A percentile compares a stretch with the other conserved stretches of the same genome.
Conservation (phyloP, 768 basidiomycete genomes). For the Mycena rebaudengoi region DNA sequence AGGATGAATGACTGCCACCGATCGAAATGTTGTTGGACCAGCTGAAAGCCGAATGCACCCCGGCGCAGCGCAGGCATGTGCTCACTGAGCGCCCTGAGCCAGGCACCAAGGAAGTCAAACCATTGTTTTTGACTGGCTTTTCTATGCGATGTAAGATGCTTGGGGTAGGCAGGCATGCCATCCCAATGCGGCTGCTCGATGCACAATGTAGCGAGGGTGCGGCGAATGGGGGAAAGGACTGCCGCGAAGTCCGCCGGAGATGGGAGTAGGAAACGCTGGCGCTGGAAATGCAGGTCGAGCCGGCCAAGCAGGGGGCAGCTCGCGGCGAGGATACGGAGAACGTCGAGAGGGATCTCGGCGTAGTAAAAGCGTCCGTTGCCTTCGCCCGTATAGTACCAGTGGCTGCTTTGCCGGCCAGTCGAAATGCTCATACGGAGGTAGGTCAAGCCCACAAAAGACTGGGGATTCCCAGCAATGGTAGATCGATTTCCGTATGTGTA, state of each 20-base stretch:
- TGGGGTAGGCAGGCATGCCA: not conserved
- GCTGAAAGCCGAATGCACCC: not conserved
- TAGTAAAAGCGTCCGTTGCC: not conserved
- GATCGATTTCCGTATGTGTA: not conserved
- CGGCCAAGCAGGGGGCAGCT: not conserved
- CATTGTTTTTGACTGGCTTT: not conserved
- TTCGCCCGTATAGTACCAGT: not conserved
- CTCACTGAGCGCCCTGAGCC: not conserved
- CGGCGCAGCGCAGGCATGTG: not conserved
- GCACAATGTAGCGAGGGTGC: not conserved
- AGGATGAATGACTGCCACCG: not conserved
- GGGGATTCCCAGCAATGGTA: not conserved
- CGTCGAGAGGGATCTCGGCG: not conserved
- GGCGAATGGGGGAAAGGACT: not conserved
- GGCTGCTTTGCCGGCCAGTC: not conserved
- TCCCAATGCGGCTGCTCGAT: constrained; percentile 2
- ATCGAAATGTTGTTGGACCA: not conserved
- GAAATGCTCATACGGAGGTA: not conserved
- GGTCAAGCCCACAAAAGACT: not conserved
- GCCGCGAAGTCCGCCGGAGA: not conserved
- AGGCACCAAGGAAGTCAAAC: not conserved
- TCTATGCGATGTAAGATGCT: not conserved
- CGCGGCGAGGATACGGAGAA: not conserved
- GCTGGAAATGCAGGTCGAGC: constrained; percentile 1
- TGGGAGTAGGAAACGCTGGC: constrained; percentile 1